Percentiles rank a stretch among this genome's conserved stretches.
These are phyloP conservation scores for Talaromyces sp. DNA, from an alignment of 2,329 filamentous ascomycete species.

Conservation along the genomic window DNA sequence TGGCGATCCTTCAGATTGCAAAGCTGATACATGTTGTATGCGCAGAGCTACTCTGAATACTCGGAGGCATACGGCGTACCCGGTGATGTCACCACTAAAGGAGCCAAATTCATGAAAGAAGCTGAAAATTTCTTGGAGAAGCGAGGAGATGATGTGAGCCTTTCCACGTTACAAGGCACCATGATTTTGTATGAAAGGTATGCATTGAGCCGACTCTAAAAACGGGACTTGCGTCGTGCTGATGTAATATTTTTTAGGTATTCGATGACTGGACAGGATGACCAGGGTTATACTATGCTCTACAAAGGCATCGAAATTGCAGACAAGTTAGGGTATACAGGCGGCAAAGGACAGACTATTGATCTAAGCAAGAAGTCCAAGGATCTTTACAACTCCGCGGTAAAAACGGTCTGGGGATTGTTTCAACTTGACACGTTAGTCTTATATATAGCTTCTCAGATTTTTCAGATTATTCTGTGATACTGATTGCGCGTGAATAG, in stretches of 20 bases:
- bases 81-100: conserved; percentile 37
- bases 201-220: not conserved
- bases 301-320: conserved; percentile 36
- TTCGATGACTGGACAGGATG: conserved; percentile 35
- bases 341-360: conserved; percentile 25
- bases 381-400: conserved; percentile 33
- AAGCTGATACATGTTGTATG: not conserved
- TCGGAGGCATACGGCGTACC: conserved; percentile 37
- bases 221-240: not conserved
- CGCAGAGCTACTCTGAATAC: conserved; percentile 38
- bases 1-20: not conserved
- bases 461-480: not conserved
- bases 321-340: conserved; percentile 32
- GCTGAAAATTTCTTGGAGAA: conserved; percentile 31
- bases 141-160: conserved; percentile 25
- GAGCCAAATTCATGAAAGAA: conserved; percentile 35
- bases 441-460: not conserved
- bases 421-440: conserved; percentile 41
- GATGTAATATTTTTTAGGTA: conserved; percentile 26
- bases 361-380: conserved; percentile 24
- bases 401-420: conserved; percentile 36
- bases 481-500: conserved; percentile 20
- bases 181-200: conserved; percentile 37
- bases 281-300: conserved; percentile 37
- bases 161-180: conserved; percentile 34